These are phyloP conservation scores for Talaromyces nanjingensis DNA, from an alignment of 495 filamentous ascomycete species.

Conservation along the genomic window DNA sequence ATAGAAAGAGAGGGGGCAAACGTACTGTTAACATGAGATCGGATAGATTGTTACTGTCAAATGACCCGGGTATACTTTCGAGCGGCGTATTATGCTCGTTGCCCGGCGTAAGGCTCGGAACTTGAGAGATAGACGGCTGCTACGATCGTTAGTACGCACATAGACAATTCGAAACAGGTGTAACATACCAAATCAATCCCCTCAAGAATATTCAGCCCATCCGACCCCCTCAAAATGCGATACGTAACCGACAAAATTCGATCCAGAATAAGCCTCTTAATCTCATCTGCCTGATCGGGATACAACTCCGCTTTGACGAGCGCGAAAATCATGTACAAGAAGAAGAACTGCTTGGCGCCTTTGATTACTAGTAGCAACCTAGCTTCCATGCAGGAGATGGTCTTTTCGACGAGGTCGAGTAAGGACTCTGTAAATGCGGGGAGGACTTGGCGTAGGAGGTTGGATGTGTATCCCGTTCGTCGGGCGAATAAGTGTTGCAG, in stretches of 20 bases:
- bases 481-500: slow-evolving; percentile 30
- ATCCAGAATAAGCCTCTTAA: slow-evolving; percentile 35
- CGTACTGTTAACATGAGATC: slow-evolving; percentile 22
- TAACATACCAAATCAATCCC: slow-evolving; percentile 28
- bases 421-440: slow-evolving; percentile 31
- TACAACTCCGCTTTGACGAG: slow-evolving; percentile 33
- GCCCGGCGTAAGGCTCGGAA: slow-evolving; percentile 21
- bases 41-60: slow-evolving; percentile 17
- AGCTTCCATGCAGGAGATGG: slow-evolving; percentile 27
- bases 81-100: slow-evolving; percentile 11
- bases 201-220: slow-evolving; percentile 23
- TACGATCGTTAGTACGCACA: neutral
- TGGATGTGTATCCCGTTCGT: slow-evolving; percentile 2
- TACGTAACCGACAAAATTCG: slow-evolving; percentile 31
- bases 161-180: neutral
- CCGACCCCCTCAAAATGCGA: slow-evolving; percentile 28
- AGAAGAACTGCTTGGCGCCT: slow-evolving; percentile 40
- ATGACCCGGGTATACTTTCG: slow-evolving; percentile 2
- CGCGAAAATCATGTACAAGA: slow-evolving; percentile 34
- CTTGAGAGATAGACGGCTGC: slow-evolving; percentile 7
- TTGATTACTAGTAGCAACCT: slow-evolving; percentile 32
- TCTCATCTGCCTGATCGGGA: slow-evolving; percentile 28
- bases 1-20: slow-evolving; percentile 12
- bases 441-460: slow-evolving; percentile 12
- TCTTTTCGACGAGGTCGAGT: slow-evolving; percentile 28